phyloP scores from a whole-genome alignment of 176 grass and related monocot genomes.

The Neostapfia colusana region DNA sequence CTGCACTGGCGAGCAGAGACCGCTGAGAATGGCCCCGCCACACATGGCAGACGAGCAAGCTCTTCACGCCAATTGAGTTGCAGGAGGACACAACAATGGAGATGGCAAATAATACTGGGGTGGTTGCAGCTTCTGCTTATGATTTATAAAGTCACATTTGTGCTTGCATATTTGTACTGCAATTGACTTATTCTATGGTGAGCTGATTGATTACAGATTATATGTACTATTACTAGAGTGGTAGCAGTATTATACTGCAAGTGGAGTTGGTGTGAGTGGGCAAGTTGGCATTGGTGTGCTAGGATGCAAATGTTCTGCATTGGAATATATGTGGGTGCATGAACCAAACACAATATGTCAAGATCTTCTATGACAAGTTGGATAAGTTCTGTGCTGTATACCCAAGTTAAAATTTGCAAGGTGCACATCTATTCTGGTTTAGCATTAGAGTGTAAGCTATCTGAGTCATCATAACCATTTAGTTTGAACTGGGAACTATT shows the following conservation, averaged over 20 bases:
- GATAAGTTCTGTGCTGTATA: not conserved
- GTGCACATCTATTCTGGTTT: not conserved
- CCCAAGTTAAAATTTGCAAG: constrained; percentile 2
- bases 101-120: not conserved
- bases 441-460: not conserved
- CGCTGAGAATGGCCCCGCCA: constrained; percentile 26
- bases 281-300: constrained; percentile 33
- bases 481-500: not conserved
- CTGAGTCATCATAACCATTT: not conserved
- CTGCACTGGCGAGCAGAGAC: constrained; percentile 14
- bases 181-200: constrained; percentile 27
- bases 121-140: constrained; percentile 1
- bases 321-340: constrained; percentile 37
- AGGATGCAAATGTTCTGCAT: constrained; percentile 21
- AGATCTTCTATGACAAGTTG: constrained; percentile 27
- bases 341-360: constrained; percentile 1
- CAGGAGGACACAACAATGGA: constrained; percentile 13
- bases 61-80: not conserved
- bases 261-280: constrained; percentile 23
- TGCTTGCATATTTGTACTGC: constrained; percentile 18
- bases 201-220: constrained; percentile 2
- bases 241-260: constrained; percentile 4
- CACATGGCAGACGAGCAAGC: constrained; percentile 20
- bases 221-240: not conserved
- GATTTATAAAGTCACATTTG: not conserved